Evolutionary conservation across 768 basidiomycete genomes (phyloP), one percentile per base, ranked within the genome.

Genomic region (Phylloporus scabripes): DNA sequence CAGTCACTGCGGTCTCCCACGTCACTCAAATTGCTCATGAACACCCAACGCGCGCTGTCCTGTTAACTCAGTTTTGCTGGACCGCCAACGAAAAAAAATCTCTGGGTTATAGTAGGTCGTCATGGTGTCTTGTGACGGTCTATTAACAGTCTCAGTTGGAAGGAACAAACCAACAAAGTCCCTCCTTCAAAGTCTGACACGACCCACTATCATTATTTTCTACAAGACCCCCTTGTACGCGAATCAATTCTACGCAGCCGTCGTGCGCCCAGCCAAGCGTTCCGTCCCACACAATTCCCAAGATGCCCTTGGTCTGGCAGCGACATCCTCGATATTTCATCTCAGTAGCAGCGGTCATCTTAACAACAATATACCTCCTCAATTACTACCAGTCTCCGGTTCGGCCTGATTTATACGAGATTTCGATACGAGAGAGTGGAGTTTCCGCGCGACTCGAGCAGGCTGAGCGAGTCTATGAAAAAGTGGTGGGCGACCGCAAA

Each of bases 301-400:
- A 50, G 42, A 69, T 69, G 67, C 65, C 65, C 31, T 46, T 42
- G 23, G 46, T 54, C 26, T 70, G 69, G 67, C 61, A 68, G 49
- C 72, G 77, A 49, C 78, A 81, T 60, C 80, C 80, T 24, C 74
- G 78, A 55, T 81, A 80, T 64, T 62, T 70, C 49, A 51, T 79
- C 50, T 61, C 73, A 57, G 63, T 78, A 42, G 62, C 71, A 31
- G 41, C 72, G 49, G 64, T 72, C 34, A 70, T 79, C 38, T 51
- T 70, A 42, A 62, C 68, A 39, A 72, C 79, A 17, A 61, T 79
- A 60, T 77, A 76, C 58, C 57, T 81, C n/a, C 70, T 80, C 48
- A 62, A 65, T 45, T 68, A 71, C 24, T 67, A 68, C 44, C 63
- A 65, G 41, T 51, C 62, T 21, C 49, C 63, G 11, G 57, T 63